Conservation (phyloP, 306 rosid genomes). For the Cucurbita pepo region DNA sequence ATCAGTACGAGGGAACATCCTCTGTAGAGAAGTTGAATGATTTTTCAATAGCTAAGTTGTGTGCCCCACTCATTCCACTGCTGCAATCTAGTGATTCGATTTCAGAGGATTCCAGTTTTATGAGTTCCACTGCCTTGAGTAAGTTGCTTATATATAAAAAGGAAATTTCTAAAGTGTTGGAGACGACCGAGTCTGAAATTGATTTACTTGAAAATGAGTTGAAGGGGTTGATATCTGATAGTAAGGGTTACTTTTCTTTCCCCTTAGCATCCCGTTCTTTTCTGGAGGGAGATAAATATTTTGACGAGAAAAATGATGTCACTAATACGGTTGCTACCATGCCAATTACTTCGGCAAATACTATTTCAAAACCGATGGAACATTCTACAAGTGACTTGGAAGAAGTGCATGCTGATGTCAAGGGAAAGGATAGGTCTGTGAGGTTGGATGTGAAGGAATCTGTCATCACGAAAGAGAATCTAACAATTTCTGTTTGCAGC, state of each 20-base stretch:
- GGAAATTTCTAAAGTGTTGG: constrained; percentile 74
- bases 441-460: constrained; percentile 17
- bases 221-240: constrained; percentile 37
- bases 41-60: constrained; percentile 36
- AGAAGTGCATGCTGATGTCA: constrained; percentile 18
- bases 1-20: constrained; percentile 26
- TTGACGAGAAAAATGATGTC: constrained; percentile 24
- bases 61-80: constrained; percentile 41
- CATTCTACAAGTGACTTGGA: constrained; percentile 19
- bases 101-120: constrained; percentile 20
- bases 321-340: constrained; percentile 31
- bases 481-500: neutral
- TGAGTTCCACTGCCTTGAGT: constrained; percentile 31
- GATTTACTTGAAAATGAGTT: constrained; percentile 76
- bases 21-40: constrained; percentile 55
- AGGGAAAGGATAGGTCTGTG: constrained; percentile 72
- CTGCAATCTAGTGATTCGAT: constrained; percentile 45
- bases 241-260: constrained; percentile 15
- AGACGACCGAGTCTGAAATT: constrained; percentile 78
- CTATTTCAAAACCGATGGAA: constrained; percentile 19
- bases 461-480: neutral
- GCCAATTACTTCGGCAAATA: constrained; percentile 28
- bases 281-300: constrained; percentile 18
- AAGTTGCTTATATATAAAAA: constrained; percentile 66
- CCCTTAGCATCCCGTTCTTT: constrained; percentile 40